Percentiles rank a stretch among this genome's conserved stretches.
Conservation (phyloP, 495 filamentous ascomycete genomes). For the Echria macrotheca region DNA sequence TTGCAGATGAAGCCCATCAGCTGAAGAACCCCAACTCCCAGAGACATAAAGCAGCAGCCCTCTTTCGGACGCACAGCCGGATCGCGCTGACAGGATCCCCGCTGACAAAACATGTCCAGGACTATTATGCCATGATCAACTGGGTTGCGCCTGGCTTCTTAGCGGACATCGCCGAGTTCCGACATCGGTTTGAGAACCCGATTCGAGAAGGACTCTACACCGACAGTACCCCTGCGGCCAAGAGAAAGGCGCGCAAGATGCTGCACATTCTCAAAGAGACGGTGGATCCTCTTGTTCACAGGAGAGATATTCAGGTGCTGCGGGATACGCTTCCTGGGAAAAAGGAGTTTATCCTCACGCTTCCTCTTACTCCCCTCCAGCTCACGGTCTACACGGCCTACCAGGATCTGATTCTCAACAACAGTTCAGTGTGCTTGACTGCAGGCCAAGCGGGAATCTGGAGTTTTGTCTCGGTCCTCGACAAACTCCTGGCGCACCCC, state of each 20-base stretch:
- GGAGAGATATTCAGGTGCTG: constrained; percentile 64
- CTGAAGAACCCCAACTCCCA: constrained; percentile 58
- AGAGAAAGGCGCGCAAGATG: constrained; percentile 55
- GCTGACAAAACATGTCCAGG: constrained; percentile 71
- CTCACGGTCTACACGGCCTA: constrained; percentile 56
- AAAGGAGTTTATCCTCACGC: constrained; percentile 71
- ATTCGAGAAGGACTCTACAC: constrained; percentile 64
- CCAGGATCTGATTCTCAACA: constrained; percentile 29
- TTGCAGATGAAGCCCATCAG: constrained; percentile 82
- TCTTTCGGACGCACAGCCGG: constrained; percentile 62
- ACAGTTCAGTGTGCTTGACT: neutral
- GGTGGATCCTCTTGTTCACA: constrained; percentile 72
- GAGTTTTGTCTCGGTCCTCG: constrained; percentile 44
- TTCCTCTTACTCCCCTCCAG: constrained; percentile 67
- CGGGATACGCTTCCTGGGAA: constrained; percentile 62
- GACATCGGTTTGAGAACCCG: constrained; percentile 59
- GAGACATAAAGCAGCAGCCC: constrained; percentile 47
- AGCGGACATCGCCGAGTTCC: constrained; percentile 61
- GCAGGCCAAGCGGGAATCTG: constrained; percentile 20
- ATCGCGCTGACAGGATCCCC: constrained; percentile 89
- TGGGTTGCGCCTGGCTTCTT: constrained; percentile 82
- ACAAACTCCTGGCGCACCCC: constrained; percentile 73
- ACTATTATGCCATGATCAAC: constrained; percentile 82
- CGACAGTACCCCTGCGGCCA: constrained; percentile 53
- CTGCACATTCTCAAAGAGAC: constrained; percentile 65